These are phyloP conservation scores for Begonia masoniana DNA, from an alignment of 306 rosid species.

Conservation along the genomic window DNA sequence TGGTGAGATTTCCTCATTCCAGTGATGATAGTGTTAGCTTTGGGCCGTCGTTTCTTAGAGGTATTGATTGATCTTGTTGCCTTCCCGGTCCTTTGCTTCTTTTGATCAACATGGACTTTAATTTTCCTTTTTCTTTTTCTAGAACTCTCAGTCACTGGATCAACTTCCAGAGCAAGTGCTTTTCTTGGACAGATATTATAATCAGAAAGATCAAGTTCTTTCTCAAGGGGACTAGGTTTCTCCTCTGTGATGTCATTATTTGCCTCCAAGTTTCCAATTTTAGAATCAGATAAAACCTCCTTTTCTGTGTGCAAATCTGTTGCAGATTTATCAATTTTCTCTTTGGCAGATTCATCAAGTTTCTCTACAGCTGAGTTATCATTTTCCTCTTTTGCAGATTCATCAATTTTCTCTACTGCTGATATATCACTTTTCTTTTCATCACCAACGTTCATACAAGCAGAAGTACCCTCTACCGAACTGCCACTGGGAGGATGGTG, in stretches of 20 bases:
- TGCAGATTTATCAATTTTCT: too few relatives aligned
- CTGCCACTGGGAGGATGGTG: constrained; percentile 31
- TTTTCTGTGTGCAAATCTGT: constrained; percentile 25
- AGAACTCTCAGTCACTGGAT: constrained; percentile 34
- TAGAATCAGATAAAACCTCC: constrained; percentile 38
- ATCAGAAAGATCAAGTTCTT: constrained; percentile 31
- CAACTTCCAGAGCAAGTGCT: constrained; percentile 53
- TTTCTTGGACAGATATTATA: constrained; percentile 32
- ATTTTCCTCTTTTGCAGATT: too few relatives aligned
- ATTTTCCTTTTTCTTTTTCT: constrained; percentile 57
- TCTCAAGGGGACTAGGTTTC: constrained; percentile 32
- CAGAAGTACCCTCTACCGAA: constrained; percentile 38
- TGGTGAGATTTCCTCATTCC: constrained; percentile 37
- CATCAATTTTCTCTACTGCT: too few relatives aligned
- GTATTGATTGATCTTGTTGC: constrained; percentile 28
- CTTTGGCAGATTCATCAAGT: too few relatives aligned
- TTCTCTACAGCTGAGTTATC: too few relatives aligned
- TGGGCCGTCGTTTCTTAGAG: constrained; percentile 31
- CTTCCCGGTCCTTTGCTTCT: constrained; percentile 60
- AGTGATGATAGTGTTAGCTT: constrained; percentile 17
- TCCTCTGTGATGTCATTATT: constrained; percentile 29
- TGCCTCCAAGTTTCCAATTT: constrained; percentile 32
- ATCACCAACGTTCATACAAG: constrained; percentile 35
- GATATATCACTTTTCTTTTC: constrained; percentile 31
- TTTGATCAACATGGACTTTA: constrained; percentile 28